Conservation (phyloP, 495 filamentous ascomycete species). For the Penicillium macrosclerotiorum region DNA sequence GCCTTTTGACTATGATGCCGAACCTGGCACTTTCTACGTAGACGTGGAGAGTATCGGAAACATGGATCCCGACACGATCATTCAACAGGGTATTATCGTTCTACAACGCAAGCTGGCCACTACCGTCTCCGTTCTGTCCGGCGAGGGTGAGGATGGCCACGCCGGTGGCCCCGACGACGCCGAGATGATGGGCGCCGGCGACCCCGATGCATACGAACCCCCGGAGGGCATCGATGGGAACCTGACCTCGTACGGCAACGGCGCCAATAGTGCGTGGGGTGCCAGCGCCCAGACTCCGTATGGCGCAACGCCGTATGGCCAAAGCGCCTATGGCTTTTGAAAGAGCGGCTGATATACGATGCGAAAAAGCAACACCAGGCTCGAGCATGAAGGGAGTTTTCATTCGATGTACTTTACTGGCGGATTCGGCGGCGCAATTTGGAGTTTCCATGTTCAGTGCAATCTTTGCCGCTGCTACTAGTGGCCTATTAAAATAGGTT, state of each 20-base stretch:
- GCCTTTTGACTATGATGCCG: constrained; percentile 86
- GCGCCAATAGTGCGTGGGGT: constrained; percentile 63
- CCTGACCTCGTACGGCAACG: constrained; percentile 70
- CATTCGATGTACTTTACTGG: constrained; percentile 14
- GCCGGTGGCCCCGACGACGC: constrained; percentile 47
- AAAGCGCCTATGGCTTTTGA: constrained; percentile 55
- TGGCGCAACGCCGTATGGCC: constrained; percentile 69
- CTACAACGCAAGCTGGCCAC: constrained; percentile 85
- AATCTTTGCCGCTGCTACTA: constrained; percentile 3
- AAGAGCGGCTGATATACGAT: background rate
- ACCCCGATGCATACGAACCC: constrained; percentile 57
- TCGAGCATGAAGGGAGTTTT: constrained; percentile 27
- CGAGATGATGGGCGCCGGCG: constrained; percentile 59
- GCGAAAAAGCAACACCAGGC: constrained; percentile 9
- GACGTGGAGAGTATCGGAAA: constrained; percentile 88
- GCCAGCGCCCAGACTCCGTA: constrained; percentile 58
- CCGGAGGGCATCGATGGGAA: constrained; percentile 66
- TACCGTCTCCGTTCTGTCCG: constrained; percentile 72
- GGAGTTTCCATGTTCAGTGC: constrained; percentile 20
- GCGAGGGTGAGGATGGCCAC: constrained; percentile 42
- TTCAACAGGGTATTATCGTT: constrained; percentile 84
- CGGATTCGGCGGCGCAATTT: constrained; percentile 24
- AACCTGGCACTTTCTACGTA: constrained; percentile 81
- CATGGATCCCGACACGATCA: constrained; percentile 80
- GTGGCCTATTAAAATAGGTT: constrained; percentile 1